phyloP scores from a whole-genome alignment of 2,329 filamentous ascomycete species.

The Cercospora sp. region DNA sequence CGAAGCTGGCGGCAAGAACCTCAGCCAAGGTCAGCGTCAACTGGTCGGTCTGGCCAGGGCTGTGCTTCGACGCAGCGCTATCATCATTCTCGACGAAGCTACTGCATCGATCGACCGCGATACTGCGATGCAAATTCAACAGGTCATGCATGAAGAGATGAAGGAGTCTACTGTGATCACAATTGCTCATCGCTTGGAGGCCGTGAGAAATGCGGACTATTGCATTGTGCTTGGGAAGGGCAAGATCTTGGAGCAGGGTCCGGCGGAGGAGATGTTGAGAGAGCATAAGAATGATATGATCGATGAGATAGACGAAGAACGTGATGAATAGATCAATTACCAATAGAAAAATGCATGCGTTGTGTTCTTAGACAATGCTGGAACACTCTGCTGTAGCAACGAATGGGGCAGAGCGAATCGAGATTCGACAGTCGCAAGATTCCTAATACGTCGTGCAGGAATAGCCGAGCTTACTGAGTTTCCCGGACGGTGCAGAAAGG shows the following conservation, averaged over 20 bases:
- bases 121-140: constrained; percentile 58
- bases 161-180: constrained; percentile 62
- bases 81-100: constrained; percentile 67
- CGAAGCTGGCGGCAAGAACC: constrained; percentile 61
- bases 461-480: neutral
- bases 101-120: constrained; percentile 65
- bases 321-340: neutral
- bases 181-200: constrained; percentile 65
- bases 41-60: constrained; percentile 65
- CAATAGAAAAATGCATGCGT: neutral
- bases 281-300: constrained; percentile 14
- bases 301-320: constrained; percentile 15
- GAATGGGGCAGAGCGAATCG: too few species aligned
- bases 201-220: constrained; percentile 59
- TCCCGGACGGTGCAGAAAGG: neutral
- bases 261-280: constrained; percentile 34
- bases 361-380: neutral
- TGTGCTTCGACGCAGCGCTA: constrained; percentile 59
- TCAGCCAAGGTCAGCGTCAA: constrained; percentile 66
- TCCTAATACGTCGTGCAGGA: neutral
- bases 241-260: constrained; percentile 44
- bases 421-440: neutral
- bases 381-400: neutral
- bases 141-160: constrained; percentile 58
- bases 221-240: constrained; percentile 57